Base-by-base conservation (phyloP, 371 early-diverging fungal genomes). In the Syncephalis fuscata region DNA sequence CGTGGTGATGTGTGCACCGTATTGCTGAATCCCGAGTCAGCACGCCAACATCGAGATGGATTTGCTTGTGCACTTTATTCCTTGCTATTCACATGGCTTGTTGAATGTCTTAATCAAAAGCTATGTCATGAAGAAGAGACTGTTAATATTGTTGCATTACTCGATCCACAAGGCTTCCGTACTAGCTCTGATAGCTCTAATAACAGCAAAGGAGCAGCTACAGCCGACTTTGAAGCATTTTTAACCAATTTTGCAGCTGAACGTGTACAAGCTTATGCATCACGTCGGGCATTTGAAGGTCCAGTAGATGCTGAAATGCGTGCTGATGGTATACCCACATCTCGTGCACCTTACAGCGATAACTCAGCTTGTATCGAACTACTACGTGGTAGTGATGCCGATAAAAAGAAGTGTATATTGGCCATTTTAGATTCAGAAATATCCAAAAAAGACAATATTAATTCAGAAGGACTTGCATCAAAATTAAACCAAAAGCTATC, bases 1-100 rank as follows among this genome's bases (percentile, higher is more conserved):
- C 74, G 80, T 19, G 69, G 77, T 45, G 92, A 92, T 50, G 62
- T 90, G 23, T 89, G 85, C 51, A 88, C 92, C 1, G 74, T 88
- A 4, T 85, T 87, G 39, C 67, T 94, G 22, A 80, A 89, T 57
- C 67, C 76, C 7, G 74, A 77, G 19, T 76, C 74, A 39, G 88
- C 95, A 0, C 53, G 59, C 8, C 46, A 51, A 1, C 91, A 89
- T 58, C 69, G 91, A n/a, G 88, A 91, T 55, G 64, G 67, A 0
- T 66, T 94, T 3, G 84, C 85, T 7, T 64, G 70, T 25, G 64
- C 73, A 4, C 68, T 94, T 8, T 92, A 91, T 58, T 75, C 79
- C 10, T 71, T 90, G 11, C 55, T 92, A 26, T 80, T 89, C 56
- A 69, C 76, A 15, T 93, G 91, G 85, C 55, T 95, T 16, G 76